Percentiles rank a stretch among this genome's conserved stretches.
phyloP scores from a whole-genome alignment of 2,329 filamentous ascomycete genomes.

The Fusarium multiceps region DNA sequence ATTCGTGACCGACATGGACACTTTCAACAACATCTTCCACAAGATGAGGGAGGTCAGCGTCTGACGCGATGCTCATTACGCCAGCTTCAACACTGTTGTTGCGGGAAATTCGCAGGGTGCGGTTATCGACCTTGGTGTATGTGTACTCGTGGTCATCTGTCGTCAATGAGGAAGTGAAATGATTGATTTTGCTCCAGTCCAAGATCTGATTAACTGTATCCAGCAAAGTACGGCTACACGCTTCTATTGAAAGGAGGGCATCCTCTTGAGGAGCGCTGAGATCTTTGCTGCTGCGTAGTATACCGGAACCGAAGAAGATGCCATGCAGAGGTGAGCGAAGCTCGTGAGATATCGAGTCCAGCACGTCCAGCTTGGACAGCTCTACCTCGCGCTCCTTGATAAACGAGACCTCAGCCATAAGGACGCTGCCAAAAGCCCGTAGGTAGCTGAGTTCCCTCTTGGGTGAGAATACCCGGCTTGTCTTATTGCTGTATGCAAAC shows the following conservation, averaged over 20 bases:
- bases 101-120: background rate
- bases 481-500: background rate
- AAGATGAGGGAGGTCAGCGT: background rate
- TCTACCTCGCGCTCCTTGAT: background rate
- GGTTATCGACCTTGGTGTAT: background rate
- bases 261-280: background rate
- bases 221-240: background rate
- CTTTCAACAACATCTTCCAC: constrained; percentile 2
- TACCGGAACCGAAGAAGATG: background rate
- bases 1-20: background rate
- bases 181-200: constrained; percentile 8
- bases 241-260: background rate
- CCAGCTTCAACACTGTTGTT: background rate
- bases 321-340: background rate
- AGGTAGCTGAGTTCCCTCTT: background rate
- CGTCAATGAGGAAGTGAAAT: background rate
- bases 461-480: background rate
- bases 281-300: background rate
- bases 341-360: constrained; percentile 5
- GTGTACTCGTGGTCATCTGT: background rate
- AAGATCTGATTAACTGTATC: constrained; percentile 7
- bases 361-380: background rate
- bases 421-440: background rate
- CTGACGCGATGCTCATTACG: background rate
- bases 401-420: background rate